A percentile compares a stretch with the other conserved stretches of the same genome.
Conservation (phyloP, 345 rosid genomes). For the Carallia pectinifolia region DNA sequence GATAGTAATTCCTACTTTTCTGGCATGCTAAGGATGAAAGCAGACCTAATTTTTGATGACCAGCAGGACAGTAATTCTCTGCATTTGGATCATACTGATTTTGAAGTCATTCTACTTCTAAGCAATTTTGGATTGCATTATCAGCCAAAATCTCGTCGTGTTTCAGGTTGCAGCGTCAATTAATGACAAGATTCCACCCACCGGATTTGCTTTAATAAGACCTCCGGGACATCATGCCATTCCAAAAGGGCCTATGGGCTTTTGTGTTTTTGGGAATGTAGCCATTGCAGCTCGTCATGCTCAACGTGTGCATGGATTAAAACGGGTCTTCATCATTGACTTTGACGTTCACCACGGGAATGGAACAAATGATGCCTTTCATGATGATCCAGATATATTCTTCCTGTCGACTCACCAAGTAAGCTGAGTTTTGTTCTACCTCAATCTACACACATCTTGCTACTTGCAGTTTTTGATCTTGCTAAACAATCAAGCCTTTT, state of each 20-base stretch:
- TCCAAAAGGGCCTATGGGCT: constrained; percentile 96
- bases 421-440: constrained; percentile 8
- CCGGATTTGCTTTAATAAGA: constrained; percentile 86
- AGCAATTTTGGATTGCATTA: background rate
- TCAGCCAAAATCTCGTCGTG: background rate
- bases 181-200: constrained; percentile 52
- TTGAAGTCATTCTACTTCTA: background rate
- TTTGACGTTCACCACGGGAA: constrained; percentile 98
- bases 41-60: background rate
- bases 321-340: constrained; percentile 77
- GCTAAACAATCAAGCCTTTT: too few species aligned
- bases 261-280: constrained; percentile 90
- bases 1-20: constrained; percentile 7
- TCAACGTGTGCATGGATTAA: constrained; percentile 64
- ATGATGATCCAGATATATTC: constrained; percentile 83
- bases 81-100: background rate
- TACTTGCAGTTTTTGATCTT: too few species aligned
- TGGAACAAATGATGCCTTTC: constrained; percentile 87
- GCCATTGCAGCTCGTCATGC: constrained; percentile 95
- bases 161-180: constrained; percentile 71
- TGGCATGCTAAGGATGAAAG: constrained; percentile 6
- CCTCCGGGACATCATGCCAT: constrained; percentile 96
- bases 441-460: too few species aligned
- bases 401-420: constrained; percentile 96
- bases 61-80: background rate